Evolutionary conservation across 2,329 filamentous ascomycete species (phyloP).

Genomic region (Albifimbria verrucaria): DNA sequence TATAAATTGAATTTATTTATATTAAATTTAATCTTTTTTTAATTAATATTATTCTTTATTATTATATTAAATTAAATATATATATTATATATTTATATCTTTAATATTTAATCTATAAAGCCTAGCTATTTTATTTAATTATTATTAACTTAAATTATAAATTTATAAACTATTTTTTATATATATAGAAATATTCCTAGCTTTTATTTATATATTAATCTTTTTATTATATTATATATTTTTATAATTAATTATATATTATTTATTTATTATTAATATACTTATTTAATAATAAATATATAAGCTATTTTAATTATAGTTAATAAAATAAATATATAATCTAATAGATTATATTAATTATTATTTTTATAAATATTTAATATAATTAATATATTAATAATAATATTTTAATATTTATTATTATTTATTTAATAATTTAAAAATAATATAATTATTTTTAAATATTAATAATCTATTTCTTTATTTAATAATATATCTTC

Average conservation of each 20-base stretch:
- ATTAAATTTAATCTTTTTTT: background rate
- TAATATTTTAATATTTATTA: background rate
- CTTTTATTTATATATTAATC: constrained; percentile 1
- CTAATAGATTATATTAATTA: background rate
- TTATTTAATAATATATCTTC: background rate
- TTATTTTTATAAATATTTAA: background rate
- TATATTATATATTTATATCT: background rate
- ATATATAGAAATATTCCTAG: background rate
- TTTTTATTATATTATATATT: background rate
- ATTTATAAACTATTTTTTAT: background rate
- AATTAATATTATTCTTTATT: background rate
- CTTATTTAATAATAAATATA: background rate
- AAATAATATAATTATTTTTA: background rate
- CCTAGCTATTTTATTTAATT: background rate
- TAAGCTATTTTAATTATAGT: background rate
- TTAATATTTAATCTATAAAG: background rate
- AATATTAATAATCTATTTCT: background rate
- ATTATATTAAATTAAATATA: background rate
- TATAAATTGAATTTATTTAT: background rate
- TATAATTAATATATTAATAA: background rate
- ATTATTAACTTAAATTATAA: background rate
- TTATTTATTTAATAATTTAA: background rate
- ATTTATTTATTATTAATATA: constrained; percentile 2
- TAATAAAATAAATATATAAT: background rate
- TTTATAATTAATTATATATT: background rate